A percentile compares a stretch with the other conserved stretches of the same genome.
phyloP scores from a whole-genome alignment of 441 rosid genomes.

The Brassica hybrid region DNA sequence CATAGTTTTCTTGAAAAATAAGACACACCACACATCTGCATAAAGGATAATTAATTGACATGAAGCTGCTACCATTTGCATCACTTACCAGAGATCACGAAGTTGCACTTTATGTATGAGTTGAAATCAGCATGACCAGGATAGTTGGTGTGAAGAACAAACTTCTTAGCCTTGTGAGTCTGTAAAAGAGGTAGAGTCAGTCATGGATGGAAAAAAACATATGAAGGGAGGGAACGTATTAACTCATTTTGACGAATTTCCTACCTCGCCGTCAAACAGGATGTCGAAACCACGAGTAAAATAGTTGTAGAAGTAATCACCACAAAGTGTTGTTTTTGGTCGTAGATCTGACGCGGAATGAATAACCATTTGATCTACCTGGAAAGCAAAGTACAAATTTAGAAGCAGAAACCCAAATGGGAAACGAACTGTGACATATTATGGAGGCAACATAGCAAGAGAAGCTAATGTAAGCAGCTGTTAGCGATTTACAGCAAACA shows the following conservation, averaged over 20 bases:
- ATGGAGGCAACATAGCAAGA: slow-evolving; percentile 11
- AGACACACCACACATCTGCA: slow-evolving; percentile 7
- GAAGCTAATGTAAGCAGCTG: slow-evolving; percentile 22
- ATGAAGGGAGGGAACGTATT: too few relatives aligned
- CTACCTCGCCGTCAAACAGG: slow-evolving; percentile 96
- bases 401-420: slow-evolving; percentile 20
- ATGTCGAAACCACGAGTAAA: slow-evolving; percentile 96
- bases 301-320: slow-evolving; percentile 96
- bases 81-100: slow-evolving; percentile 67
- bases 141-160: slow-evolving; percentile 94
- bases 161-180: slow-evolving; percentile 94
- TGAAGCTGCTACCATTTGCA: slow-evolving; percentile 37
- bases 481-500: slow-evolving; percentile 6
- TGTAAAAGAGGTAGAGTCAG: slow-evolving; percentile 48
- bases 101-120: slow-evolving; percentile 95
- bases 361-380: slow-evolving; percentile 99
- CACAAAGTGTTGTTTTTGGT: slow-evolving; percentile 88
- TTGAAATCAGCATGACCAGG: slow-evolving; percentile 99
- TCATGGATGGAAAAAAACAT: background rate
- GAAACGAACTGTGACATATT: slow-evolving; percentile 17
- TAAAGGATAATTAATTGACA: slow-evolving; percentile 3
- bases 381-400: slow-evolving; percentile 29
- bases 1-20: slow-evolving; percentile 6
- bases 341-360: slow-evolving; percentile 92
- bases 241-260: slow-evolving; percentile 31